These are phyloP conservation scores for Cutaneotrichosporon sp. DNA, from an alignment of 1,284 basidiomycete species.

Conservation along the genomic window DNA sequence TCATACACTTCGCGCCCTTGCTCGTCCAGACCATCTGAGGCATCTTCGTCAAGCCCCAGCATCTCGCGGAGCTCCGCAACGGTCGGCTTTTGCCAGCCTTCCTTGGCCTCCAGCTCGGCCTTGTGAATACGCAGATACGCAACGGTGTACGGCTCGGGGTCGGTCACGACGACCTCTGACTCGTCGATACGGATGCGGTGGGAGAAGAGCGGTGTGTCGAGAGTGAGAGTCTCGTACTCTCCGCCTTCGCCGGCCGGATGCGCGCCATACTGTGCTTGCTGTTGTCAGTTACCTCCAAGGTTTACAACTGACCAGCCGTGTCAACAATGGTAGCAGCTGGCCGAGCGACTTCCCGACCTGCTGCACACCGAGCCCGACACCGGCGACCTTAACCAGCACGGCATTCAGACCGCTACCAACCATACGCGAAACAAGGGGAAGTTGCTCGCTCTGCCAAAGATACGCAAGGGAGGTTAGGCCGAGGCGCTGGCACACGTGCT, in stretches of 20 bases:
- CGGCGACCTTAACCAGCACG: conserved; percentile 92
- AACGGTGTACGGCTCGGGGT: conserved; percentile 59
- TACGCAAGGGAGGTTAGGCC: conserved; percentile 75
- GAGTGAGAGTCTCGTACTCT: conserved; percentile 91
- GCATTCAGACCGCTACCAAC: conserved; percentile 70
- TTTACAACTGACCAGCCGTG: conserved; percentile 59
- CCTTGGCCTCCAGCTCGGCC: conserved; percentile 60
- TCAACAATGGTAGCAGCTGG: conserved; percentile 68
- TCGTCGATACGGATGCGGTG: conserved; percentile 62
- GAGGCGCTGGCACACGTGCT: conserved; percentile 92
- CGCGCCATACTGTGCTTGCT: conserved; percentile 79
- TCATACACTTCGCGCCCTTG: conserved; percentile 17
- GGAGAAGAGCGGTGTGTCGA: conserved; percentile 87
- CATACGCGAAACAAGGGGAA: conserved; percentile 80
- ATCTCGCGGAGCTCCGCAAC: conserved; percentile 29
- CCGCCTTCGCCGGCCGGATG: conserved; percentile 98
- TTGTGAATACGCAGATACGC: conserved; percentile 75
- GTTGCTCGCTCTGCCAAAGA: conserved; percentile 90
- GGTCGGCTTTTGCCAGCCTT: conserved; percentile 27
- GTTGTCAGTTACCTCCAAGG: conserved; percentile 2
- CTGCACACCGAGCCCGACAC: conserved; percentile 72
- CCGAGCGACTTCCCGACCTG: conserved; percentile 75
- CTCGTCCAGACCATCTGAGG: conserved; percentile 28
- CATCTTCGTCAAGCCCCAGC: conserved; percentile 29
- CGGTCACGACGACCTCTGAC: conserved; percentile 62